phyloP scores from a whole-genome alignment of 2,329 filamentous ascomycete genomes.

The Graphilbum fragrans region DNA sequence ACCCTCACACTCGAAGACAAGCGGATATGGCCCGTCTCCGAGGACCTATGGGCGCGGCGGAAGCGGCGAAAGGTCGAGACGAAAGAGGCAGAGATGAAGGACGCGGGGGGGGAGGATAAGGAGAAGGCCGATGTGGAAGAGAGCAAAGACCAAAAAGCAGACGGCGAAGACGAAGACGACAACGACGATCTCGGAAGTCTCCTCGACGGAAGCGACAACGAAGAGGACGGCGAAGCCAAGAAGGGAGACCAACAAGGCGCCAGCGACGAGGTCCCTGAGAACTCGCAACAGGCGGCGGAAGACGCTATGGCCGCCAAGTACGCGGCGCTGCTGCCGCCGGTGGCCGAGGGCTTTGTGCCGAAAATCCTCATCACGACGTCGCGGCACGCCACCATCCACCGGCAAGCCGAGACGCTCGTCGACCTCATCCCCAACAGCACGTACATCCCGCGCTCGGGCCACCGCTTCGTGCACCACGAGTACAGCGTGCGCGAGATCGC shows the following conservation, averaged over 20 bases:
- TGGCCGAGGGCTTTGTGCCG: slow-evolving; percentile 32
- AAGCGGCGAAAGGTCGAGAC: slow-evolving; percentile 37
- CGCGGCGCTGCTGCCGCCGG: slow-evolving; percentile 47
- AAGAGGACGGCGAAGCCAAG: slow-evolving; percentile 30
- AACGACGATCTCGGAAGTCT: slow-evolving; percentile 65
- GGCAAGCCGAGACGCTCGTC: slow-evolving; percentile 67
- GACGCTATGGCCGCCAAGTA: slow-evolving; percentile 50
- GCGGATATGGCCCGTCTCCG: slow-evolving; percentile 76
- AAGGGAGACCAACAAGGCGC: slow-evolving; percentile 21
- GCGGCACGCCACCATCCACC: slow-evolving; percentile 77
- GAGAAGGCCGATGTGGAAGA: neutral
- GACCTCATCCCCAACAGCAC: slow-evolving; percentile 74
- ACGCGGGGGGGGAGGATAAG: neutral
- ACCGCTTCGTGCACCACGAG: slow-evolving; percentile 68
- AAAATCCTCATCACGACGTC: slow-evolving; percentile 90
- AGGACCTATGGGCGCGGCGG: slow-evolving; percentile 43
- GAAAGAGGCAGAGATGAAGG: slow-evolving; percentile 16
- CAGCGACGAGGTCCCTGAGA: slow-evolving; percentile 22
- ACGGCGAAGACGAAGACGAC: slow-evolving; percentile 17
- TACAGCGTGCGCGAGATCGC: slow-evolving; percentile 88
- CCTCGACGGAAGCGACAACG: slow-evolving; percentile 50
- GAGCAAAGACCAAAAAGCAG: slow-evolving; percentile 25
- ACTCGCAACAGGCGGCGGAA: slow-evolving; percentile 50
- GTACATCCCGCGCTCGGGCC: slow-evolving; percentile 77
- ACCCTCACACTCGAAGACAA: slow-evolving; percentile 77